A percentile compares a stretch with the other conserved stretches of the same genome.
Evolutionary conservation across 192 early-diverging fungal genomes (phyloP).

Genomic region (Coemansia sp.): DNA sequence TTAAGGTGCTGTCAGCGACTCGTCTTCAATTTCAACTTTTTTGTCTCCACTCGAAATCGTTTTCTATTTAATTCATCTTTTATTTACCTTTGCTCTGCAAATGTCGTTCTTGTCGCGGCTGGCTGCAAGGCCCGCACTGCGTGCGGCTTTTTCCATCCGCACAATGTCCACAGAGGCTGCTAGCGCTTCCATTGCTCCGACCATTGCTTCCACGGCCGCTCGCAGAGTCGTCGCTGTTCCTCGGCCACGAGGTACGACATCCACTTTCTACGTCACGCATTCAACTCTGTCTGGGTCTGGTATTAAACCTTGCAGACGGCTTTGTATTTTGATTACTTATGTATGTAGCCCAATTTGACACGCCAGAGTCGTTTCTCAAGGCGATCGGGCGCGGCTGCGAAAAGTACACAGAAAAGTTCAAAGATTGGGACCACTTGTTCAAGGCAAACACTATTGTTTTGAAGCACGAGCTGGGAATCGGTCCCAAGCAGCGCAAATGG

Average conservation of each 20-base stretch:
- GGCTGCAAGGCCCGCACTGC: background rate
- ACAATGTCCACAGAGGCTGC: slow-evolving; percentile 15
- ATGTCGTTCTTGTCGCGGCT: slow-evolving; percentile 29
- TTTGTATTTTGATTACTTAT: background rate
- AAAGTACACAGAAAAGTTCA: slow-evolving; percentile 47
- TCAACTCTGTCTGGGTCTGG: background rate
- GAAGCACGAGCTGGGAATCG: slow-evolving; percentile 57
- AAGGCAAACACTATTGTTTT: slow-evolving; percentile 47
- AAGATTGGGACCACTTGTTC: slow-evolving; percentile 62
- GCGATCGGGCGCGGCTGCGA: slow-evolving; percentile 52
- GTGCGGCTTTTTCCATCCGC: slow-evolving; percentile 11
- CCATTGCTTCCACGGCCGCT: background rate
- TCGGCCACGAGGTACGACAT: slow-evolving; percentile 22
- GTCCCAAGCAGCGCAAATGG: slow-evolving; percentile 62
- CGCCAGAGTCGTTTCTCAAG: slow-evolving; percentile 30
- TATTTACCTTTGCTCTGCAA: no score
- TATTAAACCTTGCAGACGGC: background rate
- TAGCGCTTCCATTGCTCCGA: no score
- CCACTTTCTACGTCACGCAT: background rate
- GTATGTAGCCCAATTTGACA: slow-evolving; percentile 23
- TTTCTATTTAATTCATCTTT: no score
- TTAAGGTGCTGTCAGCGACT: background rate
- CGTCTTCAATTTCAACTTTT: background rate
- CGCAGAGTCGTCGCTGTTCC: slow-evolving; percentile 9
- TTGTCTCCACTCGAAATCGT: no score